Percentiles rank a stretch among this genome's conserved stretches.
phyloP scores from a whole-genome alignment of 2,329 filamentous ascomycete species.

The Aspergillus sp. region DNA sequence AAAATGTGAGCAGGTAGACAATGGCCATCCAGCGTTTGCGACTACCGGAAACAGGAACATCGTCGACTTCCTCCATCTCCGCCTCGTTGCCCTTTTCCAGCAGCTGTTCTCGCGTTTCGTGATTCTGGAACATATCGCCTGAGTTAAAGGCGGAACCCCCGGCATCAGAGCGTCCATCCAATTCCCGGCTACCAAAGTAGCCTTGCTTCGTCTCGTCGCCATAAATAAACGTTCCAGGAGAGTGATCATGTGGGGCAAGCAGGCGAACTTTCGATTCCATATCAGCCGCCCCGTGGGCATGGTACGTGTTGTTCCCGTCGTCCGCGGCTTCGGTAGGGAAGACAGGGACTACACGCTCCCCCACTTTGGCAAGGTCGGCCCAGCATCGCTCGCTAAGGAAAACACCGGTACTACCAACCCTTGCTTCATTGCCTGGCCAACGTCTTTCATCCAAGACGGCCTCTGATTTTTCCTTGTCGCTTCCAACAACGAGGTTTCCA shows the following conservation, averaged over 20 bases:
- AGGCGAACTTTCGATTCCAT: conserved; percentile 48
- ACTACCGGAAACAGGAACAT: conserved; percentile 63
- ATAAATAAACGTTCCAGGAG: conserved; percentile 55
- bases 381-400: conserved; percentile 95
- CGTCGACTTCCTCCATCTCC: conserved; percentile 81
- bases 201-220: conserved; percentile 64
- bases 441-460: conserved; percentile 83
- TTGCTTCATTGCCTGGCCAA: conserved; percentile 87
- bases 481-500: conserved; percentile 78
- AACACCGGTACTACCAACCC: conserved; percentile 82
- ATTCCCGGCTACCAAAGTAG: conserved; percentile 72
- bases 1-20: conserved; percentile 77
- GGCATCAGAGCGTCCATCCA: conserved; percentile 82
- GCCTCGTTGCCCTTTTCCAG: conserved; percentile 91
- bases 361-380: conserved; percentile 75
- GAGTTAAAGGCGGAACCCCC: conserved; percentile 82
- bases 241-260: conserved; percentile 37
- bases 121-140: conserved; percentile 96
- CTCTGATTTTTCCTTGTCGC: conserved; percentile 84
- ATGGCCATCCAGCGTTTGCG: conserved; percentile 86
- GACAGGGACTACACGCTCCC: conserved; percentile 50
- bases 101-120: conserved; percentile 89
- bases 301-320: conserved; percentile 52
- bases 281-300: conserved; percentile 34
- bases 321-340: conserved; percentile 51